Base-by-base conservation (phyloP, 179 eudicot species). In the Nepenthes alata region DNA sequence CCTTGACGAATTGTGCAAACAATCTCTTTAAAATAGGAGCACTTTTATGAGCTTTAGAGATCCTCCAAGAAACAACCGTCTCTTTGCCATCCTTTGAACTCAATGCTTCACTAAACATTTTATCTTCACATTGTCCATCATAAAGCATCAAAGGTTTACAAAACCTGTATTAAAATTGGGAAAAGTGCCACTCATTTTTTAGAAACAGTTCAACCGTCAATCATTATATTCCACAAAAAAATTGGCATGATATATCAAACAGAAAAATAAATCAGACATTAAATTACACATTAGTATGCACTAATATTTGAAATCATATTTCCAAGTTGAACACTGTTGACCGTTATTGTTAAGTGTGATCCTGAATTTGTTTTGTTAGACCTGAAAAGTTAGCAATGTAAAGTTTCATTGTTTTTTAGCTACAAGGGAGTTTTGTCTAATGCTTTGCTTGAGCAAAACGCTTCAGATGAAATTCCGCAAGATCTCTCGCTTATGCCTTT, bases 1-100 rank as follows among this genome's bases (percentile, higher is more conserved):
- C 96, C 74, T 82, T 93, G 53, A 93, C 76, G 71, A 86, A 89
- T 37, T 75, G 76, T 58, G 93, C 82, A 71, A 89, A 75, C 71
- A 89, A 63, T 64, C 78, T 80, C 76, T 86, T 86, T 73, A 86
- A 66, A 38, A 79, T 66, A 12, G 76, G 81, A 74, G 88, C 82
- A 74, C 74, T 70, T 75, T 70, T 76, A 57, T 74, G 78, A 62
- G 59, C 67, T 51, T 69, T 77, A 58, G 76, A 60, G 74, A 89
- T 61, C 72, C 77, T 83, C 95, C 93, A 89, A 64, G 80, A 82
- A 48, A 65, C 59, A 52, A 62, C 61, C 12, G 62, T 65, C 63
- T 69, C 73, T 60, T 61, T 73, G 62, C 65, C 73, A 65, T 71
- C 80, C 51, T 66, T 70, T 49, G 60, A 61, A 60, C 67, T 70